Evolutionary conservation across 164 flowering plant species (phyloP).

Genomic region (Aristolochia californica): DNA sequence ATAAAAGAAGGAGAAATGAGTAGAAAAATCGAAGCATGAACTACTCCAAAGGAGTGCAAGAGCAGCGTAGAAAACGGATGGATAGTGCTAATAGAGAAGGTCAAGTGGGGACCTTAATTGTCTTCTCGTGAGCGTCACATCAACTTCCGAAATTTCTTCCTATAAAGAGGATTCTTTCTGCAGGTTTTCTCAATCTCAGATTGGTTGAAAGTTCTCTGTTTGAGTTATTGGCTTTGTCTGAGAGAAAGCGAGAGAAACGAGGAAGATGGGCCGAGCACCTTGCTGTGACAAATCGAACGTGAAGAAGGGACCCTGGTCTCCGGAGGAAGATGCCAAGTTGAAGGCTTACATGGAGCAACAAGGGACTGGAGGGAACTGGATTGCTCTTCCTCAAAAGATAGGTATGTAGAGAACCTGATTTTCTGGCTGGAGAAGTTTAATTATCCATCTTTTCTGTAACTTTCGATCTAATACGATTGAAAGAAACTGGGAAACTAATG

Average conservation of each 20-base stretch:
- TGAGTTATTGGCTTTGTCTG: too few species aligned
- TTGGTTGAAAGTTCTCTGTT: background rate
- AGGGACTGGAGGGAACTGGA: conserved; percentile 87
- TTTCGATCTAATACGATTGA: too few species aligned
- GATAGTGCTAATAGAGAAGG: background rate
- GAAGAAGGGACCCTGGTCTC: conserved; percentile 87
- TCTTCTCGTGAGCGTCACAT: conserved; percentile 1
- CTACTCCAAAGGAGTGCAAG: too few species aligned
- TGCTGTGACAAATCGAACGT: conserved; percentile 83
- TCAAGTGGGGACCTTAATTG: background rate
- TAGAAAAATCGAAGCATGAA: too few species aligned
- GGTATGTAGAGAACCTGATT: conserved; percentile 24
- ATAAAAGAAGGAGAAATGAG: too few species aligned
- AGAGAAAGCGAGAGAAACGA: background rate
- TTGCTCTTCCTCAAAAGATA: conserved; percentile 78
- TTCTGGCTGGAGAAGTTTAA: background rate
- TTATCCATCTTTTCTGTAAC: background rate
- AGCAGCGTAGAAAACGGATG: background rate
- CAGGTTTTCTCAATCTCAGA: conserved; percentile 1
- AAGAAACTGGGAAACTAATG: background rate
- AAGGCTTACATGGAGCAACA: conserved; percentile 55
- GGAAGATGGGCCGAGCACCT: conserved; percentile 78
- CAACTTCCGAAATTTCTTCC: background rate
- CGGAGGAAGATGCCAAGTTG: conserved; percentile 77
- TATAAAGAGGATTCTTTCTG: background rate